Percentiles rank a stretch among this genome's conserved stretches.
Conservation (phyloP, 257 asterid genomes). For the Cynanchum wilfordii region DNA sequence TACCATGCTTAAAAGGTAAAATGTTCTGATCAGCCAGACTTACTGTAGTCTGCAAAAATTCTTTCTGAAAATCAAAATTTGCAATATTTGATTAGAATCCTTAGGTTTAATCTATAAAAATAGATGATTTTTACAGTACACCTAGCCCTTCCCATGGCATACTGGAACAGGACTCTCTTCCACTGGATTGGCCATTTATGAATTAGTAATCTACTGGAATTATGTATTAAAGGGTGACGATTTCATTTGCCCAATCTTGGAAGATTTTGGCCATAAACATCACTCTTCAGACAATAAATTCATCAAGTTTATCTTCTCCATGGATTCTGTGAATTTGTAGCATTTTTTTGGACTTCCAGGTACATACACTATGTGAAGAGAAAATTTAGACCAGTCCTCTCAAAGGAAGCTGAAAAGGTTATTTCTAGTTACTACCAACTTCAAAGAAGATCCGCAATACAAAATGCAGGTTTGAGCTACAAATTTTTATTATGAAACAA, state of each 20-base stretch:
- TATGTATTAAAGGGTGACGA: too few species aligned
- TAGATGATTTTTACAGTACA: neutral
- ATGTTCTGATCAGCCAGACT: neutral
- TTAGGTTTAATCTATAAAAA: neutral
- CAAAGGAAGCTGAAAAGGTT: constrained; percentile 86
- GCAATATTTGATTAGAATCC: neutral
- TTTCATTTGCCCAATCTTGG: neutral
- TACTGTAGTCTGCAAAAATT: neutral
- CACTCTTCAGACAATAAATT: neutral
- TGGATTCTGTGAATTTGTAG: neutral
- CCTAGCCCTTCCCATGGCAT: neutral
- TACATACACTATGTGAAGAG: constrained; percentile 80
- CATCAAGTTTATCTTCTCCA: constrained; percentile 11
- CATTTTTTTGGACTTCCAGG: constrained; percentile 36
- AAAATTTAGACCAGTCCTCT: constrained; percentile 77
- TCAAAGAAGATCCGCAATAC: constrained; percentile 91
- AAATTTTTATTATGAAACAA: neutral
- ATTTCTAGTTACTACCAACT: constrained; percentile 97
- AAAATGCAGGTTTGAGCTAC: constrained; percentile 73
- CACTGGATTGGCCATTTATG: neutral
- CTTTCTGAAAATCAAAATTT: neutral
- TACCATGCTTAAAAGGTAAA: constrained; percentile 78
- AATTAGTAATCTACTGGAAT: neutral
- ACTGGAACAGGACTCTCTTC: neutral
- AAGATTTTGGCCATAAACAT: neutral